Evolutionary conservation across 2,329 filamentous ascomycete genomes (phyloP).

Genomic region (Talaromyces pinophilus): DNA sequence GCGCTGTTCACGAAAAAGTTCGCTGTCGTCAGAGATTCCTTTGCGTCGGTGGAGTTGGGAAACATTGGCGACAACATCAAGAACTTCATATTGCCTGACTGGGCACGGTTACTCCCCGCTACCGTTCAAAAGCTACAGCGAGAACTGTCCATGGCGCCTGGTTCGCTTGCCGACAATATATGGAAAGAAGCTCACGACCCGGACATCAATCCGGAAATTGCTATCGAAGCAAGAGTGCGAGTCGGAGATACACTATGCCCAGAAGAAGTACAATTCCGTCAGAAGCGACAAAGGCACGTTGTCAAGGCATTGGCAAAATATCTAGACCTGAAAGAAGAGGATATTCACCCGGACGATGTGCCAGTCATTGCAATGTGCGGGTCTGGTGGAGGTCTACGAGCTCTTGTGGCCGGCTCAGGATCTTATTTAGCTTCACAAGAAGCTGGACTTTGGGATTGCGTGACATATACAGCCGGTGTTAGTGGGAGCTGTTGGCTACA

Average conservation of each 20-base stretch:
- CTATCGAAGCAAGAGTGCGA: slow-evolving; percentile 76
- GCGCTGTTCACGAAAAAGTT: slow-evolving; percentile 54
- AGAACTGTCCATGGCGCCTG: slow-evolving; percentile 83
- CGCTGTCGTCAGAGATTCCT: slow-evolving; percentile 42
- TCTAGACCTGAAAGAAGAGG: slow-evolving; percentile 71
- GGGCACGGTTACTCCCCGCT: slow-evolving; percentile 74
- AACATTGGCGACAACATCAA: slow-evolving; percentile 59
- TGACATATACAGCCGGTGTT: slow-evolving; percentile 92
- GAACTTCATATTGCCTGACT: slow-evolving; percentile 75
- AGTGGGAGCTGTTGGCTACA: slow-evolving; percentile 97
- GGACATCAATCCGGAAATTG: slow-evolving; percentile 80
- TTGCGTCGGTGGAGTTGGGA: slow-evolving; percentile 46
- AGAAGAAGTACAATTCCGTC: slow-evolving; percentile 76
- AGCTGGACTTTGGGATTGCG: slow-evolving; percentile 87
- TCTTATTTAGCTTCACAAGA: slow-evolving; percentile 83
- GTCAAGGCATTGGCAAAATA: slow-evolving; percentile 77
- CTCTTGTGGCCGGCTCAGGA: slow-evolving; percentile 85
- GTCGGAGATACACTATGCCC: slow-evolving; percentile 78
- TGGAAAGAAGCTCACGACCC: slow-evolving; percentile 90
- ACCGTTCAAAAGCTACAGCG: slow-evolving; percentile 80
- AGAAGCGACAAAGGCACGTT: slow-evolving; percentile 67
- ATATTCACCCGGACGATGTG: slow-evolving; percentile 90
- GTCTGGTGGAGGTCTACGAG: slow-evolving; percentile 86
- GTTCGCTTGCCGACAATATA: slow-evolving; percentile 87
- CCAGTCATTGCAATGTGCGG: slow-evolving; percentile 92